Conservation (phyloP, 345 rosid species). For the Hibiscus syriacus region DNA sequence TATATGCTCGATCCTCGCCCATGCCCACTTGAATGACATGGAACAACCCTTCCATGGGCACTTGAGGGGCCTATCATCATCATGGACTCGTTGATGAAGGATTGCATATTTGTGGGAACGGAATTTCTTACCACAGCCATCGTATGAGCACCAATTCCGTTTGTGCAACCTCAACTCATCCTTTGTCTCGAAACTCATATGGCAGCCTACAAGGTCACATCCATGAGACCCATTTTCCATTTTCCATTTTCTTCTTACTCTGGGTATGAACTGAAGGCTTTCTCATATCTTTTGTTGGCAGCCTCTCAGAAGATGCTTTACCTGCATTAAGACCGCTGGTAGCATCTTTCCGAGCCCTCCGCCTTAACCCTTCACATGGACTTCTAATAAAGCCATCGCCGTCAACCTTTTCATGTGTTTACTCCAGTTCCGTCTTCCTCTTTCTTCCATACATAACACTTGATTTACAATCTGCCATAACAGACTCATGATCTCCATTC, state of each 20-base stretch:
- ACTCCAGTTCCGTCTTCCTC: constrained; percentile 45
- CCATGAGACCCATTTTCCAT: constrained; percentile 33
- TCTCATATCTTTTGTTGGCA: constrained; percentile 29
- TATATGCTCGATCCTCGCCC: constrained; percentile 98
- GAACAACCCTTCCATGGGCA: constrained; percentile 88
- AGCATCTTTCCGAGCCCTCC: constrained; percentile 46
- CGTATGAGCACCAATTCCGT: constrained; percentile 66
- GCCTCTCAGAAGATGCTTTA: constrained; percentile 25
- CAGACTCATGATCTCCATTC: constrained; percentile 16
- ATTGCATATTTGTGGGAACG: constrained; percentile 74
- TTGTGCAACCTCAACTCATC: constrained; percentile 60
- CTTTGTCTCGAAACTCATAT: constrained; percentile 70
- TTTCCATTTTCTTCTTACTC: constrained; percentile 26
- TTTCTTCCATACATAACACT: constrained; percentile 35
- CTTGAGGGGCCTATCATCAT: constrained; percentile 71
- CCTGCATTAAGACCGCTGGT: constrained; percentile 12
- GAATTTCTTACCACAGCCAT: constrained; percentile 77
- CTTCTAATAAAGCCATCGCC: constrained; percentile 58
- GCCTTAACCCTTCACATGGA: constrained; percentile 98
- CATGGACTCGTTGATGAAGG: constrained; percentile 87
- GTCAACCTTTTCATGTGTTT: constrained; percentile 22
- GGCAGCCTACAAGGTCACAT: constrained; percentile 78
- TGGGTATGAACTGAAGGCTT: constrained; percentile 21
- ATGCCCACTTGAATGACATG: constrained; percentile 97
- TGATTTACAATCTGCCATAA: constrained; percentile 13